phyloP scores from a whole-genome alignment of 2,329 filamentous ascomycete species.

The Chaetomiaceae sp. region DNA sequence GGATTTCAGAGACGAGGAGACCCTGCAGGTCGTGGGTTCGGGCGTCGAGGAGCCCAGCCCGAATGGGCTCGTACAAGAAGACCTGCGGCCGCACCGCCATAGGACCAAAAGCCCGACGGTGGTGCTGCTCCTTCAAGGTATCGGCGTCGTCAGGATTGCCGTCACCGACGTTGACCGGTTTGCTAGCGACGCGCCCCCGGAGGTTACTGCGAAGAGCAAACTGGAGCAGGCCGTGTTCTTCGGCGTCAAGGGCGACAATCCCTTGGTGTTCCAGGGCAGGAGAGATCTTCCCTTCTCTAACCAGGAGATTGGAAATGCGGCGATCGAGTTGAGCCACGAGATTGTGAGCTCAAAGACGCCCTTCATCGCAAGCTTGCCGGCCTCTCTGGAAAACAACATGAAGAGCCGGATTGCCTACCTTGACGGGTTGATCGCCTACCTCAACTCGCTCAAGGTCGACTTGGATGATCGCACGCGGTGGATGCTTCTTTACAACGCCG shows the following conservation, averaged over 20 bases:
- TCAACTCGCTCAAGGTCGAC: slow-evolving; percentile 60
- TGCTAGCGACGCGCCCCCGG: slow-evolving; percentile 51
- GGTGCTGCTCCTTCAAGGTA: slow-evolving; percentile 59
- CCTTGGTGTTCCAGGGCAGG: slow-evolving; percentile 75
- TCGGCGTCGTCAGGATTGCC: slow-evolving; percentile 56
- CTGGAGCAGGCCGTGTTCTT: slow-evolving; percentile 95
- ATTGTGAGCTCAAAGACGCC: slow-evolving; percentile 73
- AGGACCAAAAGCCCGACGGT: slow-evolving; percentile 58
- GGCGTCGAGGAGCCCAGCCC: slow-evolving; percentile 56
- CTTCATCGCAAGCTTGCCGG: slow-evolving; percentile 66
- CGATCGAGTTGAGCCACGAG: slow-evolving; percentile 71
- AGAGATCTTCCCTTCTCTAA: slow-evolving; percentile 61
- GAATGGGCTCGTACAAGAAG: slow-evolving; percentile 37
- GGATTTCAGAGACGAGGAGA: slow-evolving; percentile 64
- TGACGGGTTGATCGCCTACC: slow-evolving; percentile 66
- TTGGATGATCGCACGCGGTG: slow-evolving; percentile 68
- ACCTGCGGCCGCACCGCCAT: slow-evolving; percentile 45
- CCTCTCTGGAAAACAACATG: slow-evolving; percentile 78
- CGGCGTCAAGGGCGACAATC: slow-evolving; percentile 73
- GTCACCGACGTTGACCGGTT: slow-evolving; percentile 57
- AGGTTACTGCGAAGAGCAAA: slow-evolving; percentile 78
- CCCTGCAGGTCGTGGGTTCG: slow-evolving; percentile 59
- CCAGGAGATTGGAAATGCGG: slow-evolving; percentile 70
- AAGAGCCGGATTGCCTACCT: slow-evolving; percentile 67
- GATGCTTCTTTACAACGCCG: slow-evolving; percentile 81